These are phyloP conservation scores for Globisporangium okanoganense DNA, from an alignment of 352 stramenopile genomes.

Conservation along the genomic window DNA sequence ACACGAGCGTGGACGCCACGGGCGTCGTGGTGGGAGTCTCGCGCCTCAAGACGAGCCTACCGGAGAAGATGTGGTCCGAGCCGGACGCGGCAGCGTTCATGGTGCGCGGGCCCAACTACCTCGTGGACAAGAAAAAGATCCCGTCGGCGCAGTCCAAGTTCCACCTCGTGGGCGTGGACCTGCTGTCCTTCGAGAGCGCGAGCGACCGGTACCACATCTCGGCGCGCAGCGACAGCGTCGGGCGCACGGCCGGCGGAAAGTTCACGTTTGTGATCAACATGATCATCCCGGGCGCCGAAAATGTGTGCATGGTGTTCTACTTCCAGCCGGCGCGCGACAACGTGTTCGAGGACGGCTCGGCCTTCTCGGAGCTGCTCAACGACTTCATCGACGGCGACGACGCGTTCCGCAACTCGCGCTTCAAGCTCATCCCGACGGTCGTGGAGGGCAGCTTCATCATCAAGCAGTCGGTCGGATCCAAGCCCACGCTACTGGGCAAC, in stretches of 20 bases:
- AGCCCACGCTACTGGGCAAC: slow-evolving; percentile 95
- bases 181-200: slow-evolving; percentile 72
- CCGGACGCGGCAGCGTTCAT: slow-evolving; percentile 77
- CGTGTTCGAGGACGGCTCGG: slow-evolving; percentile 83
- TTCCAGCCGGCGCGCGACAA: slow-evolving; percentile 77
- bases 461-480: slow-evolving; percentile 92
- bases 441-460: slow-evolving; percentile 98
- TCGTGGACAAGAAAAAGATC: slow-evolving; percentile 88
- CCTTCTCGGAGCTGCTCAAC: slow-evolving; percentile 86
- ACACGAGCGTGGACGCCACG: slow-evolving; percentile 55
- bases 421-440: slow-evolving; percentile 98
- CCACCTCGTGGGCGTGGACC: slow-evolving; percentile 76
- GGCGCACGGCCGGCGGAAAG: slow-evolving; percentile 46
- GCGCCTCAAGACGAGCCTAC: slow-evolving; percentile 63
- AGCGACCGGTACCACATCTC: slow-evolving; percentile 79
- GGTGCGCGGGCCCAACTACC: slow-evolving; percentile 87
- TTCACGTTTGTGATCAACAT: slow-evolving; percentile 91
- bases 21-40: slow-evolving; percentile 63
- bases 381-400: slow-evolving; percentile 94
- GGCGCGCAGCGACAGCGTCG: slow-evolving; percentile 63
- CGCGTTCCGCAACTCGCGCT: slow-evolving; percentile 93
- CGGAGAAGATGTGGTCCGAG: slow-evolving; percentile 84
- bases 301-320: slow-evolving; percentile 84
- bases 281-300: slow-evolving; percentile 80
- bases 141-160: slow-evolving; percentile 67